Evolutionary conservation across 2,329 filamentous ascomycete genomes (phyloP).

Genomic region (Diaporthe vaccinii): DNA sequence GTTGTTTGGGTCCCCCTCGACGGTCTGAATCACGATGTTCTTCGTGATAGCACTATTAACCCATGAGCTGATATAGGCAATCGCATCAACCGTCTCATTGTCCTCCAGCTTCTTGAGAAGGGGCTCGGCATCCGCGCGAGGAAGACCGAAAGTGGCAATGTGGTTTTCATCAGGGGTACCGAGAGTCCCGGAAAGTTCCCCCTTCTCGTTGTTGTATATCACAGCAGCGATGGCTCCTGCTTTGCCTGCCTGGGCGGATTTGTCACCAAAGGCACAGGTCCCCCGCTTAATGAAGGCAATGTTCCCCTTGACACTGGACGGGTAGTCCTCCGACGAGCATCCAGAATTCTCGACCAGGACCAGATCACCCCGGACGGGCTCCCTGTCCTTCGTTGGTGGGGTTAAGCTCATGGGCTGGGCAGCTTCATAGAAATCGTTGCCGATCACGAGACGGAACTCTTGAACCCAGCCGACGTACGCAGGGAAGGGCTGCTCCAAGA

Average conservation of each 20-base stretch:
- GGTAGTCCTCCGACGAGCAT: slow-evolving; percentile 75
- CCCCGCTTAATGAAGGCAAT: slow-evolving; percentile 81
- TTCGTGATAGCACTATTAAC: slow-evolving; percentile 67
- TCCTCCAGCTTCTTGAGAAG: slow-evolving; percentile 67
- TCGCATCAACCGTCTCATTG: slow-evolving; percentile 64
- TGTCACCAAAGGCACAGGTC: slow-evolving; percentile 77
- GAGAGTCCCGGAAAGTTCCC: slow-evolving; percentile 75
- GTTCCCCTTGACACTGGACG: slow-evolving; percentile 68
- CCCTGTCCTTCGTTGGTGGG: slow-evolving; percentile 71
- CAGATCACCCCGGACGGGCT: slow-evolving; percentile 71
- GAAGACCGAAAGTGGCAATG: slow-evolving; percentile 78
- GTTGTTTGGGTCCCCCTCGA: slow-evolving; percentile 70
- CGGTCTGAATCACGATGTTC: slow-evolving; percentile 75
- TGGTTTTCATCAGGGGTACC: slow-evolving; percentile 71
- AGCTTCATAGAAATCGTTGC: slow-evolving; percentile 62
- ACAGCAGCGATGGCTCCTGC: slow-evolving; percentile 80
- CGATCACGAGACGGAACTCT: slow-evolving; percentile 70
- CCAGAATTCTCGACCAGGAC: slow-evolving; percentile 74
- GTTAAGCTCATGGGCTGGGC: slow-evolving; percentile 74
- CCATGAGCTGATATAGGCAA: slow-evolving; percentile 71
- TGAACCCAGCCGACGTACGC: slow-evolving; percentile 72
- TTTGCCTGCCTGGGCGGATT: slow-evolving; percentile 75
- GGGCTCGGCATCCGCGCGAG: slow-evolving; percentile 68
- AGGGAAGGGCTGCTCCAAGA: slow-evolving; percentile 74
- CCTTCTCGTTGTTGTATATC: slow-evolving; percentile 80